A percentile compares a stretch with the other conserved stretches of the same genome.
phyloP scores from a whole-genome alignment of 2,329 filamentous ascomycete species.

The Paramyrothecium roridum region DNA sequence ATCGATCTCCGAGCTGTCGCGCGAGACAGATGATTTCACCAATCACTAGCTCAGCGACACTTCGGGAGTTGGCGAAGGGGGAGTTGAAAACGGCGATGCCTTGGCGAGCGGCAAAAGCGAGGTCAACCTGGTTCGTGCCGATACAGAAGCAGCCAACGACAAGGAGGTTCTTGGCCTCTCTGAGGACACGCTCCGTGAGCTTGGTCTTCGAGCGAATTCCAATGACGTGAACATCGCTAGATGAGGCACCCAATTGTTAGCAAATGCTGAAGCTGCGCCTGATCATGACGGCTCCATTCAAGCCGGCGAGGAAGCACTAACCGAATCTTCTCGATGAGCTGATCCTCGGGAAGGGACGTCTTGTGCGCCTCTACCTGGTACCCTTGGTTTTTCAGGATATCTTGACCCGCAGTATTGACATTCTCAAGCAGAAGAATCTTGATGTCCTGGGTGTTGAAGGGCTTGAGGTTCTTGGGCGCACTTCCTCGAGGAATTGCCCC shows the following conservation, averaged over 20 bases:
- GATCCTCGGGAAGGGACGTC: slow-evolving; percentile 82
- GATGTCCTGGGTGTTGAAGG: slow-evolving; percentile 92
- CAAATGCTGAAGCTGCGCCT: slow-evolving; percentile 5
- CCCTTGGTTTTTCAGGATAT: slow-evolving; percentile 79
- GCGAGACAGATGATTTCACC: slow-evolving; percentile 89
- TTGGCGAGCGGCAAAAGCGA: slow-evolving; percentile 75
- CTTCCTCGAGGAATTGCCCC: slow-evolving; percentile 35
- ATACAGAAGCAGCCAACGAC: slow-evolving; percentile 99
- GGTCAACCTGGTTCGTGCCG: slow-evolving; percentile 92
- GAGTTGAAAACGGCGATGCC: slow-evolving; percentile 99
- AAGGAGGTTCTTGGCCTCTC: slow-evolving; percentile 88
- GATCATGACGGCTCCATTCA: neutral
- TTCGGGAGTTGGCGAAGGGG: slow-evolving; percentile 95
- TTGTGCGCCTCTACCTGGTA: slow-evolving; percentile 96
- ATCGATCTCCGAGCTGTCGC: slow-evolving; percentile 88
- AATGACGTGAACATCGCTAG: slow-evolving; percentile 90
- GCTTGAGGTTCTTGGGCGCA: slow-evolving; percentile 76
- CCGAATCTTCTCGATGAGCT: slow-evolving; percentile 96
- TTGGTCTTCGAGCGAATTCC: slow-evolving; percentile 98
- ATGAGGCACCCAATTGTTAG: slow-evolving; percentile 7
- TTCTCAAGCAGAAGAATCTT: slow-evolving; percentile 96
- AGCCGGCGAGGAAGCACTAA: slow-evolving; percentile 37
- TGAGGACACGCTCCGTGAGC: slow-evolving; percentile 79
- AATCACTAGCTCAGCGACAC: slow-evolving; percentile 94
- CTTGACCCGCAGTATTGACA: slow-evolving; percentile 84